Conservation (phyloP, 768 basidiomycete species). For the Lepiota venenata region DNA sequence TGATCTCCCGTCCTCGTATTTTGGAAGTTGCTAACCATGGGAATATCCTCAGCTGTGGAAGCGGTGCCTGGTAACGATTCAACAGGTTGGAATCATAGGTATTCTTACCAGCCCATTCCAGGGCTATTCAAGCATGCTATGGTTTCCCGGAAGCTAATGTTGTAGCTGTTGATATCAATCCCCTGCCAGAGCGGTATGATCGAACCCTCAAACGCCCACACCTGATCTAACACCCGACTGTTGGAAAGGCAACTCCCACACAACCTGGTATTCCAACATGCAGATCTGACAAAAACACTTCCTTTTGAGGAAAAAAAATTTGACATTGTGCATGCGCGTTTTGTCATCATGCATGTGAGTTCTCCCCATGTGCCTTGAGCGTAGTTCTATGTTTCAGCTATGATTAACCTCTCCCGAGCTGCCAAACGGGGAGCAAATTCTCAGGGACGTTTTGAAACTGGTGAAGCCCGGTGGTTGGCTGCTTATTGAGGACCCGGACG, state of each 20-base stretch:
- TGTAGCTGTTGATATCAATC: not conserved
- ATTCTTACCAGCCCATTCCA: not conserved
- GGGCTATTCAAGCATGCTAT: not conserved
- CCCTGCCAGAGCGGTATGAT: not conserved
- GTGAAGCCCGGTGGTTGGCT: not conserved
- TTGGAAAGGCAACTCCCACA: not conserved
- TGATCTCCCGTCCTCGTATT: not conserved
- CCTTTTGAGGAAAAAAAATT: not conserved
- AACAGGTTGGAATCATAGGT: not conserved
- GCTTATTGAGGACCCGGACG: not conserved
- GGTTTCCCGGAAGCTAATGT: not conserved
- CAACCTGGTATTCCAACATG: not conserved
- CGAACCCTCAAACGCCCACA: too few species aligned
- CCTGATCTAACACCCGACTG: not conserved
- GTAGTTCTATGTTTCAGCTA: too few species aligned
- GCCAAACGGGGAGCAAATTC: not conserved
- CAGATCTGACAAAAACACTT: not conserved
- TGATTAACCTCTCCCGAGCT: not conserved
- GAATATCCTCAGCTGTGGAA: not conserved
- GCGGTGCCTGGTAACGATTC: not conserved
- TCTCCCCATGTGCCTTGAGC: not conserved
- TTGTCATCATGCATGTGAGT: not conserved
- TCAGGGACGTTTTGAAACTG: not conserved
- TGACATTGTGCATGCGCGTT: not conserved
- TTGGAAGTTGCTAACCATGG: not conserved